phyloP scores from a whole-genome alignment of 2,329 filamentous ascomycete species.

The Canariomyces notabilis region DNA sequence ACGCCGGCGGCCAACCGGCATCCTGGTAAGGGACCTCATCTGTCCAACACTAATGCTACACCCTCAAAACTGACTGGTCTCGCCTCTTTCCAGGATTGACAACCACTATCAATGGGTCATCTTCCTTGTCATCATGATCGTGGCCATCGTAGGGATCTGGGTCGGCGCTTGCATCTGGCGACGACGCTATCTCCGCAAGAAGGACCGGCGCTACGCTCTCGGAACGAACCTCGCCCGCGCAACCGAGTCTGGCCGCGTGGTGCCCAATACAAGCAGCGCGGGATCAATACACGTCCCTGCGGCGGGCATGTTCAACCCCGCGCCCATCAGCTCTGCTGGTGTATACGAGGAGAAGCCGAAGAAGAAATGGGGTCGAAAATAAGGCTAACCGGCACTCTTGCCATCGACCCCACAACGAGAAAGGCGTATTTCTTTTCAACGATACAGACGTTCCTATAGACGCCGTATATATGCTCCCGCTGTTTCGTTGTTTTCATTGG shows the following conservation, averaged over 20 bases:
- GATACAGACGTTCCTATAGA: no score
- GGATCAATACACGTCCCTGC: slow-evolving; percentile 33
- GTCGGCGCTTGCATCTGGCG: slow-evolving; percentile 65
- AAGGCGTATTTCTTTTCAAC: no score
- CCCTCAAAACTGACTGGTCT: neutral
- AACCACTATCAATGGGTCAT: slow-evolving; percentile 76
- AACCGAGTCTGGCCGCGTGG: slow-evolving; percentile 29
- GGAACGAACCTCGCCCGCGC: slow-evolving; percentile 36
- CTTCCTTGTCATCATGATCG: slow-evolving; percentile 69
- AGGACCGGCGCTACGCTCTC: slow-evolving; percentile 52
- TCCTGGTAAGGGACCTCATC: slow-evolving; percentile 41
- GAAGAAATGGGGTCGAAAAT: slow-evolving; percentile 50
- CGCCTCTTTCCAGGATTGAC: slow-evolving; percentile 48
- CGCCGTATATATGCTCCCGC: slow-evolving; percentile 8
- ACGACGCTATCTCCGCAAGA: slow-evolving; percentile 66
- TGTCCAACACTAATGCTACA: neutral
- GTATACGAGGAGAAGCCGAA: slow-evolving; percentile 37
- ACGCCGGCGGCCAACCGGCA: slow-evolving; percentile 34
- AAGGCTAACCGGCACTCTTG: no score
- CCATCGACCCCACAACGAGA: no score
- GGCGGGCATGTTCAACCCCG: slow-evolving; percentile 37
- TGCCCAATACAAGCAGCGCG: slow-evolving; percentile 35
- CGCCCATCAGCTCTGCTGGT: slow-evolving; percentile 28
- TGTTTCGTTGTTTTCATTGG: neutral
- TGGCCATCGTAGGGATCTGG: slow-evolving; percentile 64